Conservation (phyloP, 2,329 filamentous ascomycete genomes). For the Sphaerostilbella broomeana region DNA sequence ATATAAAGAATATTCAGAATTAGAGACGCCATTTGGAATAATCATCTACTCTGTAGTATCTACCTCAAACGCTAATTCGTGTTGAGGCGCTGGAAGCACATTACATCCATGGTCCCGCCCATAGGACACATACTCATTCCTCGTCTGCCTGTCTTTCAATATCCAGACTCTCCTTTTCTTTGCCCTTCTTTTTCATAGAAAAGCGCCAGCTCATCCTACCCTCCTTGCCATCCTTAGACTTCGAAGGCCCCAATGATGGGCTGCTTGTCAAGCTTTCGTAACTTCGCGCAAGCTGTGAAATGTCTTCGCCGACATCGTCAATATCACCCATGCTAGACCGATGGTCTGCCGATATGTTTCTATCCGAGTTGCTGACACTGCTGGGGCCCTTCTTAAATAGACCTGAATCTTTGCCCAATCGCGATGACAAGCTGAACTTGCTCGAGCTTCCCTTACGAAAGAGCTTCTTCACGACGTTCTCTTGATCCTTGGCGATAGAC, state of each 20-base stretch:
- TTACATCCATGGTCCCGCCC: not conserved
- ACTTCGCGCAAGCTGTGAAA: conserved; percentile 39
- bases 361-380: conserved; percentile 51
- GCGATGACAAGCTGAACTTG: conserved; percentile 57
- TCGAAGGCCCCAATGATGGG: conserved; percentile 47
- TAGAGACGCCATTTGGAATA: too few relatives aligned
- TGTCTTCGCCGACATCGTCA: conserved; percentile 46
- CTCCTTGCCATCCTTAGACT: conserved; percentile 40
- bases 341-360: conserved; percentile 46
- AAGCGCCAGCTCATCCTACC: conserved; percentile 50
- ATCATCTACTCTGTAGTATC: conserved; percentile 2
- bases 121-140: conserved; percentile 16
- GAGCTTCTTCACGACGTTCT: conserved; percentile 54
- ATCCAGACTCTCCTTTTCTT: conserved; percentile 48
- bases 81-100: not conserved
- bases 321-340: conserved; percentile 52
- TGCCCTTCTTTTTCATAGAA: conserved; percentile 54
- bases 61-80: not conserved
- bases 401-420: conserved; percentile 46
- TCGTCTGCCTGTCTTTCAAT: conserved; percentile 35
- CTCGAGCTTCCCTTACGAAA: conserved; percentile 60
- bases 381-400: conserved; percentile 55
- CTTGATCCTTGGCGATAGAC: conserved; percentile 41
- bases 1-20: too few relatives aligned
- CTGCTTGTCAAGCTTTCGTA: conserved; percentile 52